Evolutionary conservation across 1,284 basidiomycete genomes (phyloP), one percentile per base, ranked within the genome.

Genomic region (Psilocybe mexicana): DNA sequence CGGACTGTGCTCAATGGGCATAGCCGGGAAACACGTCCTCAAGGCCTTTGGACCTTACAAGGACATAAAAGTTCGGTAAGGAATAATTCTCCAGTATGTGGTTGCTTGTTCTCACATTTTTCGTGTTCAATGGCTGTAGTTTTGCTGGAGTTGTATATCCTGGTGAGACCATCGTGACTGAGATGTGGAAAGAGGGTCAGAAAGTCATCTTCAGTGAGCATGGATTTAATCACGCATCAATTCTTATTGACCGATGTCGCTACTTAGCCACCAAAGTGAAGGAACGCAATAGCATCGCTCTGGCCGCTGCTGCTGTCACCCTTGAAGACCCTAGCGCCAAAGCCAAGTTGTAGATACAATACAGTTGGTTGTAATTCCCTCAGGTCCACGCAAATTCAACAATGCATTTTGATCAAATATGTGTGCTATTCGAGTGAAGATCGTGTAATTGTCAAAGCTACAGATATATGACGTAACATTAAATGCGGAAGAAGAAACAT

Each of bases 131-230:
- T 40, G 7, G 18, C 33, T 26, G 53, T 24, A 90, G 91, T 54
- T 95, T 96, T 72, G 84, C 88, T 0, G 93, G 92, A n/a, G 85
- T 91, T 5, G 94, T 99, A 35, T 96, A 91, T 71, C 96, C 96
- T 3, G 96, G 96, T 8, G 95, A 99, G 78, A 98, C 96, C 0
- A 81, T 97, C 47, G 79, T 94, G 18, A 97, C 94, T 0, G 87
- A 93, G 72, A 97, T 98, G 95, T 99, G 96, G 96, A 98, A 96
- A 73, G 94, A 98, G 68, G 93, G 90, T 18, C 76, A 85, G 68
- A 98, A 91, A 76, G 89, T 98, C 63, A 86, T 98, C 63, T 99
- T 99, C 74, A 80, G 92, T 94, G 71, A 70, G 91, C 81, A 33
- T 33, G 30, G 5, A 4, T 33, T 0, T 36, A n/a, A 7, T 33